Percentiles rank a stretch among this genome's conserved stretches.
Conservation (phyloP, 768 basidiomycete genomes). For the Cystobasidiopsis lactophilus region DNA sequence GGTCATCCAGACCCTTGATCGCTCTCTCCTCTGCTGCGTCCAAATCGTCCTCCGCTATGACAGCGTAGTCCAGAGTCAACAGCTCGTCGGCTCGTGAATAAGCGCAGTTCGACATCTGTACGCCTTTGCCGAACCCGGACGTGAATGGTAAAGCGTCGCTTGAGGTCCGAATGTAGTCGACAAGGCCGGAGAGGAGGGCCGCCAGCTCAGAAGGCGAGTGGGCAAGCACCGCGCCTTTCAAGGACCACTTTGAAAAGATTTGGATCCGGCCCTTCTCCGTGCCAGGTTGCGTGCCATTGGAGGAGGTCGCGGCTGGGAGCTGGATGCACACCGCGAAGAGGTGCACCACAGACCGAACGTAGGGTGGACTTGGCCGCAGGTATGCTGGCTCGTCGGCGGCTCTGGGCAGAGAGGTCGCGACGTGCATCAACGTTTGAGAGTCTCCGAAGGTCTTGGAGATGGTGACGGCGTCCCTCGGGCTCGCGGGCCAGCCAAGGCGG, state of each 20-base stretch:
- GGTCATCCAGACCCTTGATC: slow-evolving; percentile 40
- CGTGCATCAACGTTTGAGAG: neutral
- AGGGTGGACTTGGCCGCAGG: slow-evolving; percentile 19
- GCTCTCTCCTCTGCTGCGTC: slow-evolving; percentile 33
- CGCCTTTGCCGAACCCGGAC: slow-evolving; percentile 2
- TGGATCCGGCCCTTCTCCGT: slow-evolving; percentile 6
- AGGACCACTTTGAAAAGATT: slow-evolving; percentile 15
- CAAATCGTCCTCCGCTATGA: slow-evolving; percentile 8
- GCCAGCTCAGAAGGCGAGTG: neutral
- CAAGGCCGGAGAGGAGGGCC: slow-evolving; percentile 6
- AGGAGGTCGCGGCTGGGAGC: slow-evolving; percentile 1
- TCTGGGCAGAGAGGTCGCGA: slow-evolving; percentile 1
- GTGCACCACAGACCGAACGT: slow-evolving; percentile 17
- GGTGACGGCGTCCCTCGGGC: slow-evolving; percentile 80
- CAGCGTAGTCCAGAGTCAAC: slow-evolving; percentile 6
- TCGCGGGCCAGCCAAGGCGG: slow-evolving; percentile 87
- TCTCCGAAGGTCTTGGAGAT: slow-evolving; percentile 64
- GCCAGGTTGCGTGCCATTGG: too few relatives aligned
- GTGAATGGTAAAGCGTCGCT: neutral
- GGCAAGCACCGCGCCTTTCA: neutral
- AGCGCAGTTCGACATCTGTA: slow-evolving; percentile 1
- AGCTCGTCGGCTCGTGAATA: slow-evolving; percentile 7
- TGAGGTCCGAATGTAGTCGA: neutral
- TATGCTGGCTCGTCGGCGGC: slow-evolving; percentile 18
- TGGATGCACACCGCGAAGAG: slow-evolving; percentile 15